Percentiles rank a stretch among this genome's conserved stretches.
These are phyloP conservation scores for Chaetomium olivaceum DNA, from an alignment of 2,329 filamentous ascomycete genomes.

Conservation along the genomic window DNA sequence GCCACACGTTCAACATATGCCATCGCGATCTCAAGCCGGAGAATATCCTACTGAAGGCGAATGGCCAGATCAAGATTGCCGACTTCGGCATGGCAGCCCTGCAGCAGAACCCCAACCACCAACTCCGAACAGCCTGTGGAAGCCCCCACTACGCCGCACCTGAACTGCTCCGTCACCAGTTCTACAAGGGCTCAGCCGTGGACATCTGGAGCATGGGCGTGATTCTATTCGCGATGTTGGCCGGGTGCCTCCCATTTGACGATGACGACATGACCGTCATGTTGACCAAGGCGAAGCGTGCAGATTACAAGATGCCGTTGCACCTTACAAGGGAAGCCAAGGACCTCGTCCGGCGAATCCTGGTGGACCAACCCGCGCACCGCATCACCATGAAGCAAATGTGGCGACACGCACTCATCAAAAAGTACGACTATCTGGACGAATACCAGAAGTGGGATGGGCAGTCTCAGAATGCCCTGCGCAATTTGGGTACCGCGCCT, in stretches of 20 bases:
- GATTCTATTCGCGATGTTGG: slow-evolving; percentile 84
- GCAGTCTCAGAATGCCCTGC: slow-evolving; percentile 58
- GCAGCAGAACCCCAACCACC: slow-evolving; percentile 74
- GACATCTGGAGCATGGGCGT: slow-evolving; percentile 96
- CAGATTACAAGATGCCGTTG: slow-evolving; percentile 61
- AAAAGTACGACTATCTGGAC: slow-evolving; percentile 77
- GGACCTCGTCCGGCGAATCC: slow-evolving; percentile 76
- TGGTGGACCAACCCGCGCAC: slow-evolving; percentile 74
- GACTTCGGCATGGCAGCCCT: slow-evolving; percentile 98
- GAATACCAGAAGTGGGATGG: slow-evolving; percentile 58
- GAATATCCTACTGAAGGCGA: slow-evolving; percentile 82
- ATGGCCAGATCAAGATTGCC: slow-evolving; percentile 83
- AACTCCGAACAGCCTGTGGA: slow-evolving; percentile 86
- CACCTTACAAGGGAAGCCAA: slow-evolving; percentile 67
- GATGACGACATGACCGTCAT: slow-evolving; percentile 63
- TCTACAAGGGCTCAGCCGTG: slow-evolving; percentile 80
- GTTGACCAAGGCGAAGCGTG: slow-evolving; percentile 60
- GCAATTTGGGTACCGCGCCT: slow-evolving; percentile 62
- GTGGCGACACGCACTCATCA: slow-evolving; percentile 83
- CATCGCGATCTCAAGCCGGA: slow-evolving; percentile 96
- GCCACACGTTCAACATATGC: slow-evolving; percentile 91
- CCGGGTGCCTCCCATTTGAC: slow-evolving; percentile 81
- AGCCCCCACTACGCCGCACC: slow-evolving; percentile 97
- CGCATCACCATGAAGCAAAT: slow-evolving; percentile 80
- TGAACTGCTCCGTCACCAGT: slow-evolving; percentile 75